Conservation (phyloP, 2,329 filamentous ascomycete species). For the Biscogniauxia sp. region DNA sequence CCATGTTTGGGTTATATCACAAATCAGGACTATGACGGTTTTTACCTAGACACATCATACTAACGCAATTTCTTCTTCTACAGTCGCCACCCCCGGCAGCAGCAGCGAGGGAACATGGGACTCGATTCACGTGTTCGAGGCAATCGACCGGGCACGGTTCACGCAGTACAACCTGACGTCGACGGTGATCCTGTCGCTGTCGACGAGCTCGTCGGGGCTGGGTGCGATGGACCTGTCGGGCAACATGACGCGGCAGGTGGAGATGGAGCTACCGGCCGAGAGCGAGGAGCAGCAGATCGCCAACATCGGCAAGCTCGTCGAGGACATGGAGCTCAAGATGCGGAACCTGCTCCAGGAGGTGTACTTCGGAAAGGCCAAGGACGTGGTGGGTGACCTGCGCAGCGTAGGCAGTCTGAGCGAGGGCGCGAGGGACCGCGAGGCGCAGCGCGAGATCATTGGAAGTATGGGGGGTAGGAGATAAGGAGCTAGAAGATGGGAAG, state of each 20-base stretch:
- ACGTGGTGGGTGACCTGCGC: conserved; percentile 92
- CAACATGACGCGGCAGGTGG: conserved; percentile 96
- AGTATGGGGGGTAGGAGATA: conserved; percentile 37
- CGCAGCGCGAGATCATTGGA: conserved; percentile 84
- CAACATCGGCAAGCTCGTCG: conserved; percentile 90
- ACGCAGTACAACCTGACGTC: conserved; percentile 98
- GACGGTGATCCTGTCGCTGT: conserved; percentile 89
- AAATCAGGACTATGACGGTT: background rate
- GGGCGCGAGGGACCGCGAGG: conserved; percentile 76
- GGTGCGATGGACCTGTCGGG: conserved; percentile 90
- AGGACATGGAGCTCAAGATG: conserved; percentile 99
- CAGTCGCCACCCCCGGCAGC: conserved; percentile 64
- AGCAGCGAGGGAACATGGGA: conserved; percentile 85
- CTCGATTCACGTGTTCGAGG: conserved; percentile 97
- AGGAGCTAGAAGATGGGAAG: conserved; percentile 16
- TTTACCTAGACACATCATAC: conserved; percentile 3
- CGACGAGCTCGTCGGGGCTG: conserved; percentile 59
- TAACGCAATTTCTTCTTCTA: conserved; percentile 8
- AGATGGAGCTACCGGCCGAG: conserved; percentile 86
- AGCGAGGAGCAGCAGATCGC: conserved; percentile 91
- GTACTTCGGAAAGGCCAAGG: conserved; percentile 99
- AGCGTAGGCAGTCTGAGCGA: conserved; percentile 84
- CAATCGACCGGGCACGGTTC: conserved; percentile 84
- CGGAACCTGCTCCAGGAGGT: conserved; percentile 96
- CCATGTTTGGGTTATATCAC: conserved; percentile 16